These are phyloP conservation scores for Mycoemilia scoparia DNA, from an alignment of 192 early-diverging fungal genomes.

Conservation along the genomic window DNA sequence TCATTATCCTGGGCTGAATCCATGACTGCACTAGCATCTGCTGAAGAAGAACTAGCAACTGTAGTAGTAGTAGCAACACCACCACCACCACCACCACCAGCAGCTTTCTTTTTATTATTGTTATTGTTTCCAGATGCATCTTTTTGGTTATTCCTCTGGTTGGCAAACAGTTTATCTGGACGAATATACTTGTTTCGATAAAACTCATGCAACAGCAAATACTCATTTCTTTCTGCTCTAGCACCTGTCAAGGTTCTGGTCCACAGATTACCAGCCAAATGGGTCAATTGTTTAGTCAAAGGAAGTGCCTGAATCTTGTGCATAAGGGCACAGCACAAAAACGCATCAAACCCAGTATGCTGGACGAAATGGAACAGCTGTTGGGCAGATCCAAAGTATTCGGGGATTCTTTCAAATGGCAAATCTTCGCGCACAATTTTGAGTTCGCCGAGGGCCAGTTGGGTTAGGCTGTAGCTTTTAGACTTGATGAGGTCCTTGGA, in stretches of 20 bases:
- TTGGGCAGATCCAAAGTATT: slow-evolving; percentile 37
- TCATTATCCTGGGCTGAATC: too few relatives aligned
- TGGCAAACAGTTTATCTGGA: slow-evolving; percentile 53
- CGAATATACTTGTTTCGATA: slow-evolving; percentile 78
- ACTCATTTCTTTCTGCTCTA: slow-evolving; percentile 90
- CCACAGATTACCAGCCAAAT: slow-evolving; percentile 91
- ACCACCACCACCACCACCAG: too few relatives aligned
- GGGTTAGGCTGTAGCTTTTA: slow-evolving; percentile 67
- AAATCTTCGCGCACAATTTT: slow-evolving; percentile 64
- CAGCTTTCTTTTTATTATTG: slow-evolving; percentile 3
- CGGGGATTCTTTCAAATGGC: slow-evolving; percentile 55
- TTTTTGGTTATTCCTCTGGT: background rate
- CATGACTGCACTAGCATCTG: too few relatives aligned
- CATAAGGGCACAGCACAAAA: slow-evolving; percentile 63
- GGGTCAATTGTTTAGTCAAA: slow-evolving; percentile 81
- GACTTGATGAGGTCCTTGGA: slow-evolving; percentile 73
- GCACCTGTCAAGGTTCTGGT: slow-evolving; percentile 71
- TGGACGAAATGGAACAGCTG: slow-evolving; percentile 51
- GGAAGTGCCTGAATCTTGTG: slow-evolving; percentile 77
- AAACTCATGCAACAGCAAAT: slow-evolving; percentile 88
- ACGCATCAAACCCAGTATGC: slow-evolving; percentile 69
- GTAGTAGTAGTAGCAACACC: too few relatives aligned
- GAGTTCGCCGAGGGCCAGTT: slow-evolving; percentile 59
- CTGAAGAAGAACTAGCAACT: too few relatives aligned
- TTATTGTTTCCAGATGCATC: background rate